A percentile compares a stretch with the other conserved stretches of the same genome.
Conservation (phyloP, 106 monocot species). For the Allium cepa region DNA sequence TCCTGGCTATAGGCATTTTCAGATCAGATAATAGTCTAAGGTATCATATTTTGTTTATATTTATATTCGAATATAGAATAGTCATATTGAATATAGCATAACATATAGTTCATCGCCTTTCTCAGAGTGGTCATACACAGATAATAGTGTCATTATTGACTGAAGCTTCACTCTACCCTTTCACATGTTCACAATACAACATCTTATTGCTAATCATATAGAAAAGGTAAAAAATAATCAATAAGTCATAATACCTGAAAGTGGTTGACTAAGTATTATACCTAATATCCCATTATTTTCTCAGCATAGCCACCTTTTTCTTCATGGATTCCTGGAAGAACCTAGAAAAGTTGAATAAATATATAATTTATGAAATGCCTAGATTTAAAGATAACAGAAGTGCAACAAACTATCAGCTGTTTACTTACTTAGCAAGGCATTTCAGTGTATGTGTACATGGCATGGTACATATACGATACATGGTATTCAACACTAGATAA, state of each 20-base stretch:
- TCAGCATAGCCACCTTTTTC: conserved; percentile 51
- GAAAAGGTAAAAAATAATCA: too few species aligned
- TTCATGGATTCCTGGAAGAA: conserved; percentile 49
- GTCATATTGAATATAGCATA: conserved; percentile 7
- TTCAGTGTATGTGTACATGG: conserved; percentile 67
- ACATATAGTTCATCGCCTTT: conserved; percentile 86
- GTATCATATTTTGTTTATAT: too few species aligned
- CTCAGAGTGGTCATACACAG: conserved; percentile 73
- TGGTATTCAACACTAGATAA: conserved; percentile 62
- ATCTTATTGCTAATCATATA: too few species aligned
- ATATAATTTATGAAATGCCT: background rate
- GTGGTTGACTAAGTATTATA: background rate
- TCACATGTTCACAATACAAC: conserved; percentile 12
- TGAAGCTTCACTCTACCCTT: conserved; percentile 76
- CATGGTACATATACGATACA: conserved; percentile 82
- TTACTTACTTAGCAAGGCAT: conserved; percentile 74
- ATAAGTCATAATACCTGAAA: too few species aligned
- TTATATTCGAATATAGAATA: too few species aligned
- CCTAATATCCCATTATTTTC: conserved; percentile 51
- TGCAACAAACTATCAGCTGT: background rate
- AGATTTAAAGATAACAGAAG: background rate
- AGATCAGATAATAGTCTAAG: too few species aligned
- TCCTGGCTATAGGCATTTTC: too few species aligned
- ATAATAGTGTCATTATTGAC: conserved; percentile 42
- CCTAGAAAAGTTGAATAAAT: background rate